Evolutionary conservation across 164 flowering plant species (phyloP).

Genomic region (Cinnamomum chago): DNA sequence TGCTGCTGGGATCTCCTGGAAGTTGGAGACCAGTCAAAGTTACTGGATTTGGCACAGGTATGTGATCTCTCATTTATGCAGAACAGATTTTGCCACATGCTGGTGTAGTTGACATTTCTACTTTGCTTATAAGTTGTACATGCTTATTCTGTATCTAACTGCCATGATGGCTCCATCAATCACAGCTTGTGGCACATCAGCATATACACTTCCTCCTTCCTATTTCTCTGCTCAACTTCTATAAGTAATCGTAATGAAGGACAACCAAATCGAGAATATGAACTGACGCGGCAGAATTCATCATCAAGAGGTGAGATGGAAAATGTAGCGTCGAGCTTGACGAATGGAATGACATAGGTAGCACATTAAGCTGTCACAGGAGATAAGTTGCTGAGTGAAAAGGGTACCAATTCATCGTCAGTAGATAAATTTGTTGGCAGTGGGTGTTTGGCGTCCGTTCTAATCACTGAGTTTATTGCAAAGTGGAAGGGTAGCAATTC

Average conservation of each 20-base stretch:
- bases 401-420: too few species aligned
- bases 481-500: background rate
- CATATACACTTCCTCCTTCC: conserved; percentile 84
- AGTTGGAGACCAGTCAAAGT: conserved; percentile 54
- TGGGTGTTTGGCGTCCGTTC: too few species aligned
- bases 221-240: conserved; percentile 76
- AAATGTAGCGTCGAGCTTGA: background rate
- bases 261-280: conserved; percentile 32
- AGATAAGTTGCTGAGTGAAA: too few species aligned
- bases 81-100: background rate
- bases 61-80: background rate
- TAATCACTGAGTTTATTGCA: too few species aligned
- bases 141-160: background rate
- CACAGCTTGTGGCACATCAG: conserved; percentile 89
- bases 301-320: conserved; percentile 26
- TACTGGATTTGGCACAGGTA: conserved; percentile 99
- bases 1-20: conserved; percentile 83
- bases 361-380: background rate
- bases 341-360: background rate
- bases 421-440: too few species aligned
- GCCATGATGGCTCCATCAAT: background rate
- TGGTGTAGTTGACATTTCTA: background rate
- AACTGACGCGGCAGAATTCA: conserved; percentile 66
- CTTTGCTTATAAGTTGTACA: background rate
- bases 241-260: conserved; percentile 23